These are phyloP conservation scores for Saksenaea oblongispora DNA, from an alignment of 371 early-diverging fungal species.

Conservation along the genomic window DNA sequence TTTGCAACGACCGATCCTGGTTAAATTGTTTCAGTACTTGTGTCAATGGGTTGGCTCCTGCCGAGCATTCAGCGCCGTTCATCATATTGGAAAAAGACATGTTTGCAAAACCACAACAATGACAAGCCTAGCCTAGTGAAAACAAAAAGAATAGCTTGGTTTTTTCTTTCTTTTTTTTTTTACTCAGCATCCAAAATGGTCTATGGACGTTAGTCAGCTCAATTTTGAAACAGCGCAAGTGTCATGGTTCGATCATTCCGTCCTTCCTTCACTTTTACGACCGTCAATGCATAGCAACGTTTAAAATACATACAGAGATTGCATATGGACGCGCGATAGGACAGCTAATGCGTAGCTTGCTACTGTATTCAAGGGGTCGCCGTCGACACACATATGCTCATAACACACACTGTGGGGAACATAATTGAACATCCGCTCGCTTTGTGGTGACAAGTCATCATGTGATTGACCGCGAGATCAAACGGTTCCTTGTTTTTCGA, in stretches of 20 bases:
- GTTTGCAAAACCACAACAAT: not conserved
- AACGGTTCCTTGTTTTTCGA: too few species aligned
- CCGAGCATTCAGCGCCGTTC: conserved; percentile 52
- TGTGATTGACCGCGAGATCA: too few species aligned
- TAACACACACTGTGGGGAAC: too few species aligned
- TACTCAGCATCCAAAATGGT: not conserved
- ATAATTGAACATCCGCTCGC: too few species aligned
- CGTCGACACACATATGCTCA: too few species aligned
- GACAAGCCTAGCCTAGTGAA: not conserved
- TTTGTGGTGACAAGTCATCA: too few species aligned
- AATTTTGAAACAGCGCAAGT: not conserved
- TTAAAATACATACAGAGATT: too few species aligned
- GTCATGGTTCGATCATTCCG: not conserved
- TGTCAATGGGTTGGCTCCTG: conserved; percentile 58
- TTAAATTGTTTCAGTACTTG: conserved; percentile 62
- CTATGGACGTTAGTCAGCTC: not conserved
- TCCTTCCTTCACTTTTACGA: not conserved
- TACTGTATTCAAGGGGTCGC: too few species aligned
- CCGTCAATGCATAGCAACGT: too few species aligned
- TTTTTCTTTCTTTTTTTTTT: too few species aligned
- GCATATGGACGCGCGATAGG: too few species aligned
- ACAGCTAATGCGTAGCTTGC: too few species aligned
- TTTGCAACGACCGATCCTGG: conserved; percentile 53
- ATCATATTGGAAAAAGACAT: conserved; percentile 11
- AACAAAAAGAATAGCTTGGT: not conserved